Evolutionary conservation across 768 basidiomycete genomes (phyloP).

Genomic region (Dentipellis sp.): DNA sequence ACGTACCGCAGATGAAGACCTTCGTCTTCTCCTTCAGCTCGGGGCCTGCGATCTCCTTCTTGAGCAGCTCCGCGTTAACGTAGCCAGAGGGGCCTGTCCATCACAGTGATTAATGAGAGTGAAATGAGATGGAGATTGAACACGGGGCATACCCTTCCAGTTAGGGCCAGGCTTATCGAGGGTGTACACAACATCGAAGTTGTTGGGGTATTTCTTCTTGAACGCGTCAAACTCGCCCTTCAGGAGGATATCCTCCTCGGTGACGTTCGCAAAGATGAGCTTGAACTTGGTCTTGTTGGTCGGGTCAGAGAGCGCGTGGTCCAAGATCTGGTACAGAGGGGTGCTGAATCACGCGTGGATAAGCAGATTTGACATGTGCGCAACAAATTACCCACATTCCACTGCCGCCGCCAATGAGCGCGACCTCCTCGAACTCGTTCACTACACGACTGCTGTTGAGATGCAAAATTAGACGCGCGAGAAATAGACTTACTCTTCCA

Average conservation of each 20-base stretch:
- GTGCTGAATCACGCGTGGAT: conserved; percentile 35
- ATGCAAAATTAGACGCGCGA: neutral
- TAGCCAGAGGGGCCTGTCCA: conserved; percentile 58
- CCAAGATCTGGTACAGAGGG: conserved; percentile 76
- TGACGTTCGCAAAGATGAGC: conserved; percentile 83
- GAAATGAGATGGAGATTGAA: neutral
- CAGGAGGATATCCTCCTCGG: conserved; percentile 85
- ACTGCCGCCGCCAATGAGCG: conserved; percentile 86
- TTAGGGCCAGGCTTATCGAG: conserved; percentile 69
- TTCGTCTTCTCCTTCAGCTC: conserved; percentile 71
- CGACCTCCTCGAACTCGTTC: conserved; percentile 80
- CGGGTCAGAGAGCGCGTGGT: conserved; percentile 62
- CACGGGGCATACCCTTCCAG: conserved; percentile 36
- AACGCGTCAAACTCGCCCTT: conserved; percentile 67
- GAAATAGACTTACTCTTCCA: conserved; percentile 53
- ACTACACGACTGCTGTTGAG: conserved; percentile 27
- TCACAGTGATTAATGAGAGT: neutral
- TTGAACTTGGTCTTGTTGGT: conserved; percentile 92
- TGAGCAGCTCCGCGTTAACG: conserved; percentile 63
- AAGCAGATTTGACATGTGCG: neutral
- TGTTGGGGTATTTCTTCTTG: conserved; percentile 58
- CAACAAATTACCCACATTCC: conserved; percentile 57
- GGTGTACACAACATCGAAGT: conserved; percentile 77
- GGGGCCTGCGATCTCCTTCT: conserved; percentile 60
- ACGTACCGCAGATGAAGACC: conserved; percentile 80